Evolutionary conservation across 495 filamentous ascomycete genomes (phyloP).

Genomic region (Daldinia childiae): DNA sequence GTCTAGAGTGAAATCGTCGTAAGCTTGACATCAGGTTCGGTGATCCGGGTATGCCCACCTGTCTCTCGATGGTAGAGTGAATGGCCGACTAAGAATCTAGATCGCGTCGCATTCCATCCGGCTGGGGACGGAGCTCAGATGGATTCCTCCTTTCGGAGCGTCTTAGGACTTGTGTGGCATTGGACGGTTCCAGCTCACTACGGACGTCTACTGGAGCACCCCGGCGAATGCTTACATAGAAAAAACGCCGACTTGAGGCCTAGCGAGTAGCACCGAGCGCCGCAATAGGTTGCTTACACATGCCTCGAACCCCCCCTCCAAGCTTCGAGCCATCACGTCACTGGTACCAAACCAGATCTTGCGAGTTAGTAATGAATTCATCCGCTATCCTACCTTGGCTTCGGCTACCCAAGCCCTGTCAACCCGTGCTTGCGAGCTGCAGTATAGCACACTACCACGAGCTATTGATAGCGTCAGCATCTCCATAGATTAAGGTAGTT

Average conservation of each 20-base stretch:
- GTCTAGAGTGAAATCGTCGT: constrained; percentile 16
- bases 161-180: constrained; percentile 1
- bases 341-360: constrained; percentile 11
- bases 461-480: neutral
- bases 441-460: neutral
- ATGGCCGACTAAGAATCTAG: constrained; percentile 9
- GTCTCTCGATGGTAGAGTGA: constrained; percentile 9
- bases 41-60: constrained; percentile 12
- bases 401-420: neutral
- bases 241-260: constrained; percentile 28
- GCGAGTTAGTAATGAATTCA: neutral
- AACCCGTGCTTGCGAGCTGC: neutral
- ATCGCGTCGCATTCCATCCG: constrained; percentile 4
- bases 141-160: constrained; percentile 20
- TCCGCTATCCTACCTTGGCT: neutral
- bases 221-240: constrained; percentile 5
- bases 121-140: constrained; percentile 19
- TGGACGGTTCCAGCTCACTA: constrained; percentile 15
- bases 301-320: constrained; percentile 1
- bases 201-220: neutral
- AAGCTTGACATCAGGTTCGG: constrained; percentile 5
- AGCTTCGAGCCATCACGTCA: constrained; percentile 5
- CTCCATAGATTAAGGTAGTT: no score
- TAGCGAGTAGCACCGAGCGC: constrained; percentile 10
- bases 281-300: constrained; percentile 15